These are phyloP conservation scores for Trichopus zeylanicus DNA, from an alignment of 116 monocot genomes.

Conservation along the genomic window DNA sequence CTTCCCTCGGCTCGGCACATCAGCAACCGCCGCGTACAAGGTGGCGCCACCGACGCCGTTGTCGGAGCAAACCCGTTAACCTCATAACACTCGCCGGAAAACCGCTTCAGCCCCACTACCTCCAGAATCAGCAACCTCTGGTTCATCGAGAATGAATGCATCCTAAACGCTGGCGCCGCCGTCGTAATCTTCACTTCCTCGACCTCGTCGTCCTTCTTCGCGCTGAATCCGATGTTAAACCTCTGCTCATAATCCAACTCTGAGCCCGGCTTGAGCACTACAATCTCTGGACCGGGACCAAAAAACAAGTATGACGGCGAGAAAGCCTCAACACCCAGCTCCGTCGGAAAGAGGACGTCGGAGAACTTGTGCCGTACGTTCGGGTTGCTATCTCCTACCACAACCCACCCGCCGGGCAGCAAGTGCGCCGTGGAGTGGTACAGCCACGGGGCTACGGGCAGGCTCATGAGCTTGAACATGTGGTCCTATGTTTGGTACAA, in stretches of 20 bases:
- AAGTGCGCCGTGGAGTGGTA: conserved; percentile 32
- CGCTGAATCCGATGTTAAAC: background rate
- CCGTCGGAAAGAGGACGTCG: conserved; percentile 17
- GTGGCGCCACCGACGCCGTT: conserved; percentile 10
- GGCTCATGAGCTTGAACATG: conserved; percentile 18
- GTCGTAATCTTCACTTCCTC: conserved; percentile 11
- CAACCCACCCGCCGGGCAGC: conserved; percentile 17
- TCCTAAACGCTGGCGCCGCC: conserved; percentile 22
- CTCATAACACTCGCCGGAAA: background rate
- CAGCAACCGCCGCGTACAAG: conserved; percentile 14
- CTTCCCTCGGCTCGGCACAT: conserved; percentile 13
- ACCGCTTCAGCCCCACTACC: background rate
- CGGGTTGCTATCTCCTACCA: conserved; percentile 31
- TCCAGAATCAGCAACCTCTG: conserved; percentile 20
- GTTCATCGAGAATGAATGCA: conserved; percentile 27
- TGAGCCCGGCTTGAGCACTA: background rate
- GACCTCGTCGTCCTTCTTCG: background rate
- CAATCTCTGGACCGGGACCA: conserved; percentile 8
- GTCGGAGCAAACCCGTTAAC: conserved; percentile 6
- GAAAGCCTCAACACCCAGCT: conserved; percentile 26
- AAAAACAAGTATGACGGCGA: conserved; percentile 11
- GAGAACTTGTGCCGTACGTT: conserved; percentile 20
- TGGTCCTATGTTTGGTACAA: conserved; percentile 14
- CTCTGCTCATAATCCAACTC: conserved; percentile 9
- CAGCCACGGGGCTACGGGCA: conserved; percentile 21